Conservation (phyloP, 2,329 filamentous ascomycete genomes). For the Trichoderma sp. region DNA sequence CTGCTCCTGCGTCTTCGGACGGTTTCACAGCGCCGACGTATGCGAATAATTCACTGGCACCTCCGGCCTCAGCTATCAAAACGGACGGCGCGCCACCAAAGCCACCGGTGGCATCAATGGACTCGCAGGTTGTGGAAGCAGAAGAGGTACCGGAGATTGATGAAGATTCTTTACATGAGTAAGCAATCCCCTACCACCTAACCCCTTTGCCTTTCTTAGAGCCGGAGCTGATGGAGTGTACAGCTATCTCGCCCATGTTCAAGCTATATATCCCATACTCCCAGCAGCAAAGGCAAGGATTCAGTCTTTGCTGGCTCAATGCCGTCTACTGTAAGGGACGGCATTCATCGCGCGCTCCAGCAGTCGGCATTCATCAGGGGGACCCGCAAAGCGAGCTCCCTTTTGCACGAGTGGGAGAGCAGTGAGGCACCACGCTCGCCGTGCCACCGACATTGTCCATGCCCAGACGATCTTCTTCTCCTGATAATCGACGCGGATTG, state of each 20-base stretch:
- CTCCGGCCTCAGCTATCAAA: slow-evolving; percentile 43
- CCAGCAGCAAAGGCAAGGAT: slow-evolving; percentile 55
- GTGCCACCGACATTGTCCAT: slow-evolving; percentile 52
- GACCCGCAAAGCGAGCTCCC: slow-evolving; percentile 45
- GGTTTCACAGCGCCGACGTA: slow-evolving; percentile 32
- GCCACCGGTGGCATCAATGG: slow-evolving; percentile 34
- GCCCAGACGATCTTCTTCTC: slow-evolving; percentile 64
- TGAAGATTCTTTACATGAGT: slow-evolving; percentile 47
- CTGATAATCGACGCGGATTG: slow-evolving; percentile 63
- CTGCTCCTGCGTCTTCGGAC: slow-evolving; percentile 38
- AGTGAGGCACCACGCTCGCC: slow-evolving; percentile 37
- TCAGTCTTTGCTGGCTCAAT: slow-evolving; percentile 53
- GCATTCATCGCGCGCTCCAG: slow-evolving; percentile 65
- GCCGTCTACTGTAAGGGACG: slow-evolving; percentile 54
- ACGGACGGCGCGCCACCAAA: slow-evolving; percentile 37
- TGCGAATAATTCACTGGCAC: slow-evolving; percentile 43
- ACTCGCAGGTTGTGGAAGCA: slow-evolving; percentile 34
- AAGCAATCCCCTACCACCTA: slow-evolving; percentile 24
- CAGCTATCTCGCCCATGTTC: slow-evolving; percentile 62
- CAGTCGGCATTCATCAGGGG: slow-evolving; percentile 45
- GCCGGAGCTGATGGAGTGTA: not conserved
- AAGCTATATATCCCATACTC: slow-evolving; percentile 65
- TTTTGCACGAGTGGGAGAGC: slow-evolving; percentile 53
- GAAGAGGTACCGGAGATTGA: slow-evolving; percentile 39
- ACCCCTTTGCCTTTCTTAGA: not conserved